phyloP scores from a whole-genome alignment of 495 filamentous ascomycete species.

The Daldinia loculata region DNA sequence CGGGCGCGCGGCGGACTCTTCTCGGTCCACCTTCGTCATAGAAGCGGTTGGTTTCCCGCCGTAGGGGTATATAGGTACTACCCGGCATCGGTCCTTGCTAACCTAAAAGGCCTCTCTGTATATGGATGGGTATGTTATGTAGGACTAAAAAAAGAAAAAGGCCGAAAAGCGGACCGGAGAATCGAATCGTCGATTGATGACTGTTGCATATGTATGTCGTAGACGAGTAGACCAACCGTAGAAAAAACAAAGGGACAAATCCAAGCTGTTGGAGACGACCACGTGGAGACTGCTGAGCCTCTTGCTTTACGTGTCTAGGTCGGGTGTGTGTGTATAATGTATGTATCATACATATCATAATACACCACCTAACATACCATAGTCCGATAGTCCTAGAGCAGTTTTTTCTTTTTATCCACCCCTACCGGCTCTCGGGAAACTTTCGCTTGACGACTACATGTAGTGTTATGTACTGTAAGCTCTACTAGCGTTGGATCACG shows the following conservation, averaged over 20 bases:
- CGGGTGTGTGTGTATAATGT: background rate
- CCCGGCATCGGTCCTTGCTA: background rate
- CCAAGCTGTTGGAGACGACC: constrained; percentile 1
- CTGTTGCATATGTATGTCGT: background rate
- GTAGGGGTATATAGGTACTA: no score
- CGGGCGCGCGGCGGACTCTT: background rate
- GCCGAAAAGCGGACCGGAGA: background rate
- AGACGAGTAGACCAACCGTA: background rate
- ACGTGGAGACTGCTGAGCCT: constrained; percentile 27
- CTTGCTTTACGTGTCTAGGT: constrained; percentile 14
- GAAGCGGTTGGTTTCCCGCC: background rate
- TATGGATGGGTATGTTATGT: background rate
- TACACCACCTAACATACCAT: background rate
- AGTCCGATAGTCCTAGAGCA: constrained; percentile 5
- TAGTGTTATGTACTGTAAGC: background rate
- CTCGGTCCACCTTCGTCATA: background rate
- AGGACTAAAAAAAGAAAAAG: background rate
- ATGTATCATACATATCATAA: background rate
- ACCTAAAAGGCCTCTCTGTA: background rate
- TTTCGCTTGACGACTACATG: background rate
- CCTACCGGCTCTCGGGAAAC: background rate
- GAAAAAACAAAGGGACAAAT: constrained; percentile 3
- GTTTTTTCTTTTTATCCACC: background rate
- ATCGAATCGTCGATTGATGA: constrained; percentile 1
- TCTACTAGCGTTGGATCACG: constrained; percentile 5